phyloP scores from a whole-genome alignment of 208 protist genomes.

The Vickermania ingenoplastis region DNA sequence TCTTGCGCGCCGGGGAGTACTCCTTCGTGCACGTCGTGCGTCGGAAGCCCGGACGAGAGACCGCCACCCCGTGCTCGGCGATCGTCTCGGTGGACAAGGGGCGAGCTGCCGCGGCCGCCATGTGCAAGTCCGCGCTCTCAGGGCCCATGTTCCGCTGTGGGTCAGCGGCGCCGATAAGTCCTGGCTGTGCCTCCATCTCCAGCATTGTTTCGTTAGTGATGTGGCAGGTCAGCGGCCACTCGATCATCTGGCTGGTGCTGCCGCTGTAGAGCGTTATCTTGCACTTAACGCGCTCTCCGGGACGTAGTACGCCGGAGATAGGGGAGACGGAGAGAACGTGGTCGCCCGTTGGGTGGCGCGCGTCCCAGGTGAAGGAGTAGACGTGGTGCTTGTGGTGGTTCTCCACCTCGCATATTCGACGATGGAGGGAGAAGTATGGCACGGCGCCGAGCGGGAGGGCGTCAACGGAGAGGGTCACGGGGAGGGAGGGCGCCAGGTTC shows the following conservation, averaged over 20 bases:
- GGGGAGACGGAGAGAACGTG: conserved; percentile 41
- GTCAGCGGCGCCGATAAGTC: neutral
- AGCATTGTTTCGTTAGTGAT: conserved; percentile 28
- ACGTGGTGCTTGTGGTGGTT: conserved; percentile 43
- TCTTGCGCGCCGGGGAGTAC: conserved; percentile 7
- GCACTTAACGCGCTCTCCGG: conserved; percentile 35
- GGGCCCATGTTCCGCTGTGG: neutral
- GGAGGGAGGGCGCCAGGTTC: conserved; percentile 16
- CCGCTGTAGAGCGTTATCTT: conserved; percentile 60
- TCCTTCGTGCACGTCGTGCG: conserved; percentile 26
- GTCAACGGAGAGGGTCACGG: conserved; percentile 62
- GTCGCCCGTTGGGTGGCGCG: conserved; percentile 34
- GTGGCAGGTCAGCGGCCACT: conserved; percentile 47
- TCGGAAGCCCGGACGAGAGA: conserved; percentile 6
- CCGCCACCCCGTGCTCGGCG: neutral
- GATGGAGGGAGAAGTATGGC: conserved; percentile 75
- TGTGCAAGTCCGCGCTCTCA: conserved; percentile 5
- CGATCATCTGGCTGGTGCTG: conserved; percentile 66
- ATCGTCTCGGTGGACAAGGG: neutral
- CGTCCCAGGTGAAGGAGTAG: conserved; percentile 55
- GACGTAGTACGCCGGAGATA: conserved; percentile 30
- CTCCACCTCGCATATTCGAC: conserved; percentile 49
- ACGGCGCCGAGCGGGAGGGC: conserved; percentile 59
- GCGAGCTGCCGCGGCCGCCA: neutral
- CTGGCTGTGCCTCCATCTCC: neutral